Evolutionary conservation across 352 stramenopile species (phyloP), one percentile per base, ranked within the genome.

Genomic region (Globisporangium nodosum): DNA sequence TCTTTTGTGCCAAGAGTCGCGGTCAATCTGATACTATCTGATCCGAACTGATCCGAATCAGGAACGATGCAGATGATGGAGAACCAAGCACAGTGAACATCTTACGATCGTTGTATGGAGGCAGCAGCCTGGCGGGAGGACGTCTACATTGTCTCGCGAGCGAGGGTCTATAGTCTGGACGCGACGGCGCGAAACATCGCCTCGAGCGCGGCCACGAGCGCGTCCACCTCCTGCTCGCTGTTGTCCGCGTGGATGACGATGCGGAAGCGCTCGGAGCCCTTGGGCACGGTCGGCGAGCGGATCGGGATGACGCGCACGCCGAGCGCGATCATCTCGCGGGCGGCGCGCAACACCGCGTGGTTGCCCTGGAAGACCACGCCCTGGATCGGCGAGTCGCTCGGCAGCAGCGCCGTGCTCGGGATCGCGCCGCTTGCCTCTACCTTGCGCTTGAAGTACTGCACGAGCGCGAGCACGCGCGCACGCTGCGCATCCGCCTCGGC

Each of bases 181-280:
- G 31, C 46, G n/a, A 27, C 58, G 24, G 55, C 30, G 11, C 53
- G 57, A 49, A 91, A 91, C 60, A 87, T 70, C 20, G 42, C 49
- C 15, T 68, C 72, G 12, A 88, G 68, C 50, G 76, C 78, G 21
- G 47, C 47, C 43, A 88, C 71, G n/a, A 96, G 70, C 40, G 49
- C 46, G 49, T 91, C 71, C 20, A 99, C 77, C 72, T 99, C 76
- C 7, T 73, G 60, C 5, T 80, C 64, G 2, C 81, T 92, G 73
- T 99, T 99, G 75, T 98, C 78, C 9, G 89, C 74, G 79, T 99
- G 97, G 33, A 99, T 73, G 60, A 98, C 94, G 40, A 99, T 94
- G 42, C 97, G 88, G 65, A 99, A 90, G 35, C 97, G 82, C 71
- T 99, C 97, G 37, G 86, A 73, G 48, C 95, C 96, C 54, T 88